Base-by-base conservation (phyloP, 192 early-diverging fungal genomes). In the Coemansia furcata region DNA sequence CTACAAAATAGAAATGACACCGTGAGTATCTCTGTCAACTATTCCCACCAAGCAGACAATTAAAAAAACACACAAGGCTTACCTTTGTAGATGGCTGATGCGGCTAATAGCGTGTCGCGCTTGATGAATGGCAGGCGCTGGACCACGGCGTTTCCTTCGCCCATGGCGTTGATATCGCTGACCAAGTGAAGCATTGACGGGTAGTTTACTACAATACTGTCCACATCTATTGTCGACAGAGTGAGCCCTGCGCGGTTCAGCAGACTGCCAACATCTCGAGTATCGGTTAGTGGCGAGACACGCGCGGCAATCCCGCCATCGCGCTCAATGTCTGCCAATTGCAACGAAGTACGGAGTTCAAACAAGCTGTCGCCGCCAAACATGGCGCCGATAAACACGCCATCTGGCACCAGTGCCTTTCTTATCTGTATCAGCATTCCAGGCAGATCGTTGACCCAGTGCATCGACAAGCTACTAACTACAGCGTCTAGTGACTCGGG, bases 361-460 rank as follows among this genome's bases (percentile, higher is more conserved):
- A 92, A 98, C 26, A 98, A 81, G n/a, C 95, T 95, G 63, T 98
- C 96, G 4, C 93, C 94, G 37, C 96, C 95, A 83, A 96, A 87
- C 89, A 98, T 91, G 6, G 94, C 92, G 10, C 89, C 95, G 55
- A 98, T 87, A 74, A 98, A 98, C 61, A 93, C 88, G 43, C 94
- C 91, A 73, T 98, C 96, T 0, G 95, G 93, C 65, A 96, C 94
- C 54, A 98, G 77, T 1, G 89, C 85, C 40, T 87, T 84, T 39
- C 87, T 88, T 36, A 93, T 86, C 73, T 96, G 94, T 23, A 94
- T 94, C 73, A 98, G 78, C 47, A 94, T 84, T 0, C 81, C 81
- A 29, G 94, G 94, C 33, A 98, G 85, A 80, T 98, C 96, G 65
- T 98, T 98, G 43, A 98, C 90, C 96, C 96, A 98, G 74, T 98